Evolutionary conservation across 345 rosid species (phyloP).

Genomic region (Hibiscus syriacus): DNA sequence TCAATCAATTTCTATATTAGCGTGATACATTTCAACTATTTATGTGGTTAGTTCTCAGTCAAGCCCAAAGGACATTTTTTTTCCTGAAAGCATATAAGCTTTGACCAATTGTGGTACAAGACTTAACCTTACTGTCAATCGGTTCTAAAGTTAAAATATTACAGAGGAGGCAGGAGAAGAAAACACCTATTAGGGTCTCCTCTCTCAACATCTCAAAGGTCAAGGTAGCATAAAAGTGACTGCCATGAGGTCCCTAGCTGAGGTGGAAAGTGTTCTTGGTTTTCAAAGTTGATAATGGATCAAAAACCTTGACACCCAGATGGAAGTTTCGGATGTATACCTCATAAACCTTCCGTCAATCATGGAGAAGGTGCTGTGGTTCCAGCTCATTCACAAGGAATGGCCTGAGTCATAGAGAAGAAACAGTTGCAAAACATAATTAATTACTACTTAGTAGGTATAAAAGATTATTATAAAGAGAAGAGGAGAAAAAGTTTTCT

Average conservation of each 20-base stretch:
- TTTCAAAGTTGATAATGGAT: slow-evolving; percentile 1
- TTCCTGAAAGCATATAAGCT: not conserved
- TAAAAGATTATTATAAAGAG: not conserved
- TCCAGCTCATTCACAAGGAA: slow-evolving; percentile 86
- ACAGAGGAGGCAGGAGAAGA: not conserved
- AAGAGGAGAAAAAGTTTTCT: not conserved
- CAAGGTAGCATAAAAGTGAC: not conserved
- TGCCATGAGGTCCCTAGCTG: not conserved
- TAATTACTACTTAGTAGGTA: not conserved
- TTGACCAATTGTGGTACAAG: not conserved
- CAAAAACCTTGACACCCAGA: not conserved
- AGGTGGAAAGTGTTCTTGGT: not conserved
- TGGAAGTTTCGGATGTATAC: slow-evolving; percentile 34
- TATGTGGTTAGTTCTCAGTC: not conserved
- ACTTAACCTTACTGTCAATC: not conserved
- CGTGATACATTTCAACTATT: not conserved
- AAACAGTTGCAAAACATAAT: slow-evolving; percentile 1
- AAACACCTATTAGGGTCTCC: not conserved
- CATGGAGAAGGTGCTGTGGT: slow-evolving; percentile 92
- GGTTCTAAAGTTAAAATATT: not conserved
- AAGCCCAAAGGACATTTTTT: not conserved
- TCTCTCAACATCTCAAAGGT: not conserved
- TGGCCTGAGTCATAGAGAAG: slow-evolving; percentile 54
- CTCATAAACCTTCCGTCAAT: slow-evolving; percentile 96
- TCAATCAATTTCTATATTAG: slow-evolving; percentile 6